These are phyloP conservation scores for Pseudogymnoascus sp. DNA, from an alignment of 2,329 filamentous ascomycete genomes.

Conservation along the genomic window DNA sequence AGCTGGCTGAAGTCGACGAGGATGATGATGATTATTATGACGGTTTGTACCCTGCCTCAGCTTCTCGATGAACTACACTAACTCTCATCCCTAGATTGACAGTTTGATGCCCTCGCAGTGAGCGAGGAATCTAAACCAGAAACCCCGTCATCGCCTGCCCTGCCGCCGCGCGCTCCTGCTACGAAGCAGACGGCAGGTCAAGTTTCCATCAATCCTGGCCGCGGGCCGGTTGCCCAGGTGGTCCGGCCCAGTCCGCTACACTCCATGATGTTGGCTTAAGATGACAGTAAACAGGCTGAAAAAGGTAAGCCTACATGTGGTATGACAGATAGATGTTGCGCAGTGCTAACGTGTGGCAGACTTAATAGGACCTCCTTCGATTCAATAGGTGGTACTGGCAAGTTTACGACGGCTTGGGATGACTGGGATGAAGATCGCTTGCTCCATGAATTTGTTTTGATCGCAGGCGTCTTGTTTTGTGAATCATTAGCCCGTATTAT, in stretches of 20 bases:
- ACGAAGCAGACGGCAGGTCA: conserved; percentile 38
- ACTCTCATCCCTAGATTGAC: conserved; percentile 59
- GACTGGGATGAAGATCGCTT: conserved; percentile 9
- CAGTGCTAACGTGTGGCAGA: not conserved
- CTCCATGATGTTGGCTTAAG: conserved; percentile 50
- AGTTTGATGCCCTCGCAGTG: conserved; percentile 74
- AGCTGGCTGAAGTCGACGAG: conserved; percentile 84
- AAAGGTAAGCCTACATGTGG: not conserved
- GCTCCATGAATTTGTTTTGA: conserved; percentile 9
- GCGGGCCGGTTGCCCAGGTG: conserved; percentile 34
- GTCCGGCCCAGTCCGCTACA: conserved; percentile 60
- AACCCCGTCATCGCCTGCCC: conserved; percentile 35
- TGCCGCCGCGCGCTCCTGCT: conserved; percentile 36
- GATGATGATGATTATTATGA: conserved; percentile 93
- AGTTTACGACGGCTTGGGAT: conserved; percentile 7
- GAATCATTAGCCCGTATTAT: conserved; percentile 6
- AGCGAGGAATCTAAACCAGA: conserved; percentile 78
- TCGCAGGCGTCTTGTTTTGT: conserved; percentile 10
- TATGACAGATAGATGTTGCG: not conserved
- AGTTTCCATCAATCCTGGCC: conserved; percentile 29
- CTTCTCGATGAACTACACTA: conserved; percentile 9
- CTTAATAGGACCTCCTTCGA: conserved; percentile 2
- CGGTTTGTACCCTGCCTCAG: conserved; percentile 34
- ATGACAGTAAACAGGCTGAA: conserved; percentile 6
- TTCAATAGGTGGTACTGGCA: conserved; percentile 2